Percentiles rank a stretch among this genome's conserved stretches.
Conservation (phyloP, 2,329 filamentous ascomycete genomes). For the Aspergillus fumigatus region DNA sequence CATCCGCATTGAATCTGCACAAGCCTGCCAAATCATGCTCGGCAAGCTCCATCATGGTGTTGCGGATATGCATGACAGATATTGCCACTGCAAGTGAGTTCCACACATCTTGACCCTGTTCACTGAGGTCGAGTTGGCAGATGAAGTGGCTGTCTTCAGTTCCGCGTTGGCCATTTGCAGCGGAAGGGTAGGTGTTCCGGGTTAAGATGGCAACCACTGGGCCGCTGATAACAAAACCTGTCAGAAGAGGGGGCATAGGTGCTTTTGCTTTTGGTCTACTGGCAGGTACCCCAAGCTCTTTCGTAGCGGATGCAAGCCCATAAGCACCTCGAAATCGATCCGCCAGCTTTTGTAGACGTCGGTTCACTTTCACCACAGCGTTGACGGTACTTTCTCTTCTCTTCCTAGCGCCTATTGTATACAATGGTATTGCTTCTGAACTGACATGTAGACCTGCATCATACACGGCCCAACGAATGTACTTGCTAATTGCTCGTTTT, state of each 20-base stretch:
- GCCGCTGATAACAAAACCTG: conserved; percentile 51
- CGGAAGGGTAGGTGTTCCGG: conserved; percentile 39
- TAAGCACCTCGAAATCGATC: conserved; percentile 37
- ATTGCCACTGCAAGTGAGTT: conserved; percentile 56
- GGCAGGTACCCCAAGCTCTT: neutral
- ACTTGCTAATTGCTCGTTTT: conserved; percentile 41
- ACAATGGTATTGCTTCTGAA: conserved; percentile 38
- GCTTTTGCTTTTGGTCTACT: conserved; percentile 6
- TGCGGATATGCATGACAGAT: conserved; percentile 50
- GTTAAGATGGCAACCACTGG: conserved; percentile 51
- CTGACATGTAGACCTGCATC: conserved; percentile 43
- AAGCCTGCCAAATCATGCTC: conserved; percentile 22
- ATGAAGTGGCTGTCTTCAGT: conserved; percentile 34
- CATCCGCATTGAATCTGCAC: conserved; percentile 5
- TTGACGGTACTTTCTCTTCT: conserved; percentile 35
- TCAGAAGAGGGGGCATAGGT: conserved; percentile 45
- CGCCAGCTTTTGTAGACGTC: conserved; percentile 42
- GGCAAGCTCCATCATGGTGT: conserved; percentile 45
- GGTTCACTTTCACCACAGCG: conserved; percentile 41
- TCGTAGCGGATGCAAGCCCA: neutral
- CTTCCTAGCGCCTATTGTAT: conserved; percentile 42
- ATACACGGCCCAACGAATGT: conserved; percentile 50
- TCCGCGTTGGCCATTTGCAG: conserved; percentile 8
- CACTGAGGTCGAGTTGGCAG: conserved; percentile 51
- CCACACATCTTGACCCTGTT: conserved; percentile 56